A percentile compares a stretch with the other conserved stretches of the same genome.
Evolutionary conservation across 352 stramenopile species (phyloP).

Genomic region (Pythium dissimile): DNA sequence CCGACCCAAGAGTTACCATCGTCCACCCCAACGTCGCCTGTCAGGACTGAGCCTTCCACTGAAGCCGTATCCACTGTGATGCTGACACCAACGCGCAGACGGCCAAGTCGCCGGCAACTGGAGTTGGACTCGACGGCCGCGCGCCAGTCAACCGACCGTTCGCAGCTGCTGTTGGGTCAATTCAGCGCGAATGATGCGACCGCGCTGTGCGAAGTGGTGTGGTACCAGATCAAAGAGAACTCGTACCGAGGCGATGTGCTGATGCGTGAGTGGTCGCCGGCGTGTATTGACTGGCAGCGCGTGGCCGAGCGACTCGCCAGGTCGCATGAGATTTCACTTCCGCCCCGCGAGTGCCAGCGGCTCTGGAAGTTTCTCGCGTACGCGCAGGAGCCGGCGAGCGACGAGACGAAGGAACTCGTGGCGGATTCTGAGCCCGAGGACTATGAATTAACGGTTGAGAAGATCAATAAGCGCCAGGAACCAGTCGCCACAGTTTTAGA

Average conservation of each 20-base stretch:
- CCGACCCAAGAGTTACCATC: too few species aligned
- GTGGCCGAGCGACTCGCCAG: conserved; percentile 37
- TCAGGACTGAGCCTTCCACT: not conserved
- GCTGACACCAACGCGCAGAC: conserved; percentile 14
- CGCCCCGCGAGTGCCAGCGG: conserved; percentile 39
- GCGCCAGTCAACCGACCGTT: not conserved
- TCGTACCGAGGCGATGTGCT: conserved; percentile 38
- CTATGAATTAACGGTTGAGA: conserved; percentile 25
- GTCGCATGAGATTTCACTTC: conserved; percentile 35
- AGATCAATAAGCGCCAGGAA: conserved; percentile 13
- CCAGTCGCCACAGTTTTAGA: too few species aligned
- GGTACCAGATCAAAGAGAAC: conserved; percentile 48
- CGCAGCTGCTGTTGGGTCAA: conserved; percentile 30
- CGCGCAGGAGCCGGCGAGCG: conserved; percentile 14
- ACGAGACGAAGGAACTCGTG: conserved; percentile 24
- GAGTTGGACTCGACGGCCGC: conserved; percentile 7
- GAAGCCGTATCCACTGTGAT: not conserved
- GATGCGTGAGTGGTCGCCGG: conserved; percentile 36
- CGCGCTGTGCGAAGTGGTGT: conserved; percentile 51
- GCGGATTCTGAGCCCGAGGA: conserved; percentile 53
- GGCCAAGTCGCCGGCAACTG: conserved; percentile 15
- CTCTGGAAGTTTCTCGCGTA: conserved; percentile 83
- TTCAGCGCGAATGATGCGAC: conserved; percentile 51
- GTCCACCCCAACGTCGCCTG: not conserved
- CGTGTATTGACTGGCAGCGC: conserved; percentile 43